Base-by-base conservation (phyloP, 805 yeast genomes). In the Wickerhamiella spandovensis region DNA sequence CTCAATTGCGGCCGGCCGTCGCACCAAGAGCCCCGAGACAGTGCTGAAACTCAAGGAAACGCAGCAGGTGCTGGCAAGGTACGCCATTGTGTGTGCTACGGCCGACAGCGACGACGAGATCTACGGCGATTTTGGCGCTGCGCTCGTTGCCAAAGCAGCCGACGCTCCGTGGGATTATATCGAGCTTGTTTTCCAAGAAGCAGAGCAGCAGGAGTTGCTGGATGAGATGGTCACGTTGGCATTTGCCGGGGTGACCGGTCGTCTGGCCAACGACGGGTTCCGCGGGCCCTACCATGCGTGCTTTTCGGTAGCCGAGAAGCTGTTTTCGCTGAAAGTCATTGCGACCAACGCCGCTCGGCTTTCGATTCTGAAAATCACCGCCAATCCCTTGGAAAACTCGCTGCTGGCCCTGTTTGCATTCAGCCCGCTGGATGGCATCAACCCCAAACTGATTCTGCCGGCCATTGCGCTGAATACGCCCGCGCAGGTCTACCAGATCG, bases 371-470 rank as follows among this genome's bases (percentile, higher is more conserved):
- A 71, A 72, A 7, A 65, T 70, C 47, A 55, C 64, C 13, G 66
- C 74, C 10, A 77, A 82, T 1, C 65, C 73, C 17, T 72, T 84
- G 59, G 67, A 68, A 15, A 69, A 71, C 22, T 77, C 95, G 0
- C 64, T 85, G 17, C 67, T 90, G 49, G 97, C 97, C 2, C 83
- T 95, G 7, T 73, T 86, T 49, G 71, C 81, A 51, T 66, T 87
- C 21, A 84, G 95, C 0, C 95, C 96, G 0, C 67, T 88, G 45
- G 72, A 77, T 45, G 72, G 35, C 23, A 74, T 2, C 65, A 72
- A n/a, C 75, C 78, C 72, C 0, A 58, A 68, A 17, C 76, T 74
- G 53, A 79, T 80, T 55, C 72, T 69, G 50, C 61, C 56, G 46
- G 65, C 64, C n/a, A 63, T 63, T 28, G 52, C 12, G 18, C 51